Percentiles rank a stretch among this genome's conserved stretches.
Evolutionary conservation across 805 yeast genomes (phyloP).

Genomic region (Barnettozyma sucrosica): DNA sequence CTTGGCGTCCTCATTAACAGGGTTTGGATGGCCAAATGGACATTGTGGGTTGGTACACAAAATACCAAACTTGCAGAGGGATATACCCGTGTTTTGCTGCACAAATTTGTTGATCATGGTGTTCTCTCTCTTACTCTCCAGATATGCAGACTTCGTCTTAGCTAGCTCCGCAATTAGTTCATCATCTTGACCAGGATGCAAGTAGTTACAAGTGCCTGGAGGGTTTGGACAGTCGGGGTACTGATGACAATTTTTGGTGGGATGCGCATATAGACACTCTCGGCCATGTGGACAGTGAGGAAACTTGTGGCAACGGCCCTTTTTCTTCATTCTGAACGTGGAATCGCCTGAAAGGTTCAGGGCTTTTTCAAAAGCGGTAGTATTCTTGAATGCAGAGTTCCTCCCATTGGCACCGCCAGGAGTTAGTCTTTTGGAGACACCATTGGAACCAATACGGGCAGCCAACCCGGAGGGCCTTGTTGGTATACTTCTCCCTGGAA

Average conservation of each 20-base stretch:
- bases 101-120: constrained; percentile 21
- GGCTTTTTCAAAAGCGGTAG: constrained; percentile 34
- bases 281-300: constrained; percentile 63
- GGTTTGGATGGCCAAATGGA: constrained; percentile 90
- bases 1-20: constrained; percentile 69
- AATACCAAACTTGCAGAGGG: constrained; percentile 70
- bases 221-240: constrained; percentile 75
- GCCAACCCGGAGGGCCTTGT: constrained; percentile 8
- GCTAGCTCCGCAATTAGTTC: constrained; percentile 64
- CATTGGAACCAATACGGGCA: constrained; percentile 6
- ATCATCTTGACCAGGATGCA: constrained; percentile 84
- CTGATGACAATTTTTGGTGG: constrained; percentile 66
- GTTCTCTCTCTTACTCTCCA: constrained; percentile 32
- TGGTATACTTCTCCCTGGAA: constrained; percentile 8
- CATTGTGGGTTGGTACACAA: constrained; percentile 73
- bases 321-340: constrained; percentile 40
- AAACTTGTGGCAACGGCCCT: constrained; percentile 62
- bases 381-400: constrained; percentile 24
- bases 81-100: constrained; percentile 41
- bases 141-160: constrained; percentile 48
- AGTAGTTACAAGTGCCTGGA: constrained; percentile 74
- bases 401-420: constrained; percentile 4
- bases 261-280: constrained; percentile 74
- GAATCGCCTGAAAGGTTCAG: constrained; percentile 31
- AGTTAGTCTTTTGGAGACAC: constrained; percentile 7